A percentile compares a stretch with the other conserved stretches of the same genome.
These are phyloP conservation scores for Tranzscheliella williamsii DNA, from an alignment of 1,284 basidiomycete genomes.

Conservation along the genomic window DNA sequence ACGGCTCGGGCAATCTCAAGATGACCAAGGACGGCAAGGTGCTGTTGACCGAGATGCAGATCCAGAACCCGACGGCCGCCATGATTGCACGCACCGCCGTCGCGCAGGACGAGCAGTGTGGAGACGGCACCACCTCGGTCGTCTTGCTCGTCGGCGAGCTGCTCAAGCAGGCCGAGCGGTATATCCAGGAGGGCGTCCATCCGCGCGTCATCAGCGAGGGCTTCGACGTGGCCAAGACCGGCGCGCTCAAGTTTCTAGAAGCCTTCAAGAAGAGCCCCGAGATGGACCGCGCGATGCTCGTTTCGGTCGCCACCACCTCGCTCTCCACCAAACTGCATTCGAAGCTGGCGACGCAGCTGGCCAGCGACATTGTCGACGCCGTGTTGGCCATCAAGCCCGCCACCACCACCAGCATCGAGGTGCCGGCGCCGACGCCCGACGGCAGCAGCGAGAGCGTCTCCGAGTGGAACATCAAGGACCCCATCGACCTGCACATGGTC, in stretches of 20 bases:
- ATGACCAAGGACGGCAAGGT: conserved; percentile 99
- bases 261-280: conserved; percentile 74
- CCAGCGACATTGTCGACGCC: conserved; percentile 92
- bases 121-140: conserved; percentile 97
- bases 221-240: conserved; percentile 96
- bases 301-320: conserved; percentile 91
- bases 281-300: conserved; percentile 84
- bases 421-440: conserved; percentile 45
- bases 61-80: conserved; percentile 94
- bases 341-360: conserved; percentile 81
- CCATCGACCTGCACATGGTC: conserved; percentile 98
- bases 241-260: conserved; percentile 92
- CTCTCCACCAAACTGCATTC: conserved; percentile 89
- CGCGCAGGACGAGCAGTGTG: conserved; percentile 98
- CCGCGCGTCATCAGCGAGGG: conserved; percentile 94
- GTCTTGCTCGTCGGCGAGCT: conserved; percentile 96
- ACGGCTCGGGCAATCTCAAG: conserved; percentile 98
- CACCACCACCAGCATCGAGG: conserved; percentile 33
- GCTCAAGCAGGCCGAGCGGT: conserved; percentile 95
- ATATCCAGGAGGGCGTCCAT: conserved; percentile 96
- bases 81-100: conserved; percentile 99
- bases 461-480: conserved; percentile 62
- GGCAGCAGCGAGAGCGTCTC: conserved; percentile 49
- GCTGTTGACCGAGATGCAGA: conserved; percentile 98
- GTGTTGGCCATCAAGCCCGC: conserved; percentile 77